These are phyloP conservation scores for Stagonosporopsis tanaceti DNA, from an alignment of 2,329 filamentous ascomycete species.

Conservation along the genomic window DNA sequence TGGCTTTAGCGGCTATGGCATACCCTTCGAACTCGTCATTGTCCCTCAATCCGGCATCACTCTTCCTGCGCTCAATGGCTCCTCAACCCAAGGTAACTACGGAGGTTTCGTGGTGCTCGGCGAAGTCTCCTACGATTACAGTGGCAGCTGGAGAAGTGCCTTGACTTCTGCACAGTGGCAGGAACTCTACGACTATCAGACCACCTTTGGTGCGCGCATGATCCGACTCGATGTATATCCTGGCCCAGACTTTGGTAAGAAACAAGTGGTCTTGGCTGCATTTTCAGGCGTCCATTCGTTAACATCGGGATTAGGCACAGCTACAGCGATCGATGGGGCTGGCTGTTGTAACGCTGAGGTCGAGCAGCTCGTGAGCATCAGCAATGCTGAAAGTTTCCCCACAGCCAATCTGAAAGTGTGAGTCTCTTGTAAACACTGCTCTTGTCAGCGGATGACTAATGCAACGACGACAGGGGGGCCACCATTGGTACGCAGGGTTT, in stretches of 20 bases:
- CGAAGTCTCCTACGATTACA: slow-evolving; percentile 64
- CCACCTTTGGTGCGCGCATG: slow-evolving; percentile 66
- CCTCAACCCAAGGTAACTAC: slow-evolving; percentile 61
- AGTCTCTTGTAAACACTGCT: slow-evolving; percentile 24
- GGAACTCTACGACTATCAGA: slow-evolving; percentile 65
- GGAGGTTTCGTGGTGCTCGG: slow-evolving; percentile 65
- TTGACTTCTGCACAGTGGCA: slow-evolving; percentile 65
- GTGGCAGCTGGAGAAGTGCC: slow-evolving; percentile 58
- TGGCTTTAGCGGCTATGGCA: slow-evolving; percentile 68
- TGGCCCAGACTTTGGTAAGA: slow-evolving; percentile 57
- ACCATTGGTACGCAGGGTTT: slow-evolving; percentile 51
- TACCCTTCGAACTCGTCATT: slow-evolving; percentile 63
- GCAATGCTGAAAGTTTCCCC: slow-evolving; percentile 62
- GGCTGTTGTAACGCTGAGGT: neutral
- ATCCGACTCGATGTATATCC: slow-evolving; percentile 68
- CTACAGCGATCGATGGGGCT: neutral
- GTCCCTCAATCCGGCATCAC: slow-evolving; percentile 62
- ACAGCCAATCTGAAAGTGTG: slow-evolving; percentile 61
- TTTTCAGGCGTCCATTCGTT: neutral
- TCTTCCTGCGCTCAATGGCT: slow-evolving; percentile 62
- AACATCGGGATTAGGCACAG: neutral
- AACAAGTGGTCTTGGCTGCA: slow-evolving; percentile 41
- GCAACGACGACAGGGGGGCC: slow-evolving; percentile 6
- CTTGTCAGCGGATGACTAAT: slow-evolving; percentile 12
- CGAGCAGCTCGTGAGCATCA: slow-evolving; percentile 58